Evolutionary conservation across 1,139 yeast genomes (phyloP).

Genomic region (Pichia sp.): DNA sequence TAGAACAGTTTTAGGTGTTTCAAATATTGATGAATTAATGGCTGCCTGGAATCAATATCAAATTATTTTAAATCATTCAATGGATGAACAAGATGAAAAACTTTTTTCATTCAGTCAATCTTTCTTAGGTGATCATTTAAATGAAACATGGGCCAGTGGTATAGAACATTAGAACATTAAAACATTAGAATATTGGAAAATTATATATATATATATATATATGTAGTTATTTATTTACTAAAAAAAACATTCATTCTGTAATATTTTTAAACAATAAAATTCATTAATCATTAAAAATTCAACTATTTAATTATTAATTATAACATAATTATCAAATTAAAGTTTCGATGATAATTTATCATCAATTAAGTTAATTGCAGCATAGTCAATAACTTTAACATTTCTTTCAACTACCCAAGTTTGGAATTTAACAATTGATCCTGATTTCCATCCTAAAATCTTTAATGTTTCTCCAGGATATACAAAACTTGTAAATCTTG

Average conservation of each 20-base stretch:
- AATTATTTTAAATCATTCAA: conserved; percentile 36
- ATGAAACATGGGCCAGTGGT: conserved; percentile 74
- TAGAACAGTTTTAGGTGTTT: conserved; percentile 71
- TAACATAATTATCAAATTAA: conserved; percentile 11
- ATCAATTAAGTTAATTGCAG: conserved; percentile 60
- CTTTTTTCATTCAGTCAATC: conserved; percentile 41
- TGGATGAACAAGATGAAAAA: conserved; percentile 37
- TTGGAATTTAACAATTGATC: conserved; percentile 68
- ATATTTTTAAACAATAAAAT: no score
- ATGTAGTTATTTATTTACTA: no score
- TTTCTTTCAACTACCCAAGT: conserved; percentile 77
- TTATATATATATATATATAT: no score
- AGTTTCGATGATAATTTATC: conserved; percentile 27
- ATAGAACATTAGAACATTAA: conserved; percentile 39
- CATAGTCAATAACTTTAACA: conserved; percentile 75
- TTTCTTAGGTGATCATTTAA: conserved; percentile 48
- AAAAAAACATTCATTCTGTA: no score
- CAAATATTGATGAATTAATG: conserved; percentile 54
- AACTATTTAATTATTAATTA: no score
- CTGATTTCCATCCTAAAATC: conserved; percentile 78
- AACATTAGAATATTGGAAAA: no score
- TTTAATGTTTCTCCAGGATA: conserved; percentile 94
- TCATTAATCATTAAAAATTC: no score
- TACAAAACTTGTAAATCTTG: conserved; percentile 85
- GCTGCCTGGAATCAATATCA: conserved; percentile 57